Conservation (phyloP, 805 yeast genomes). For the Wickerhamomyces strasburgensis region DNA sequence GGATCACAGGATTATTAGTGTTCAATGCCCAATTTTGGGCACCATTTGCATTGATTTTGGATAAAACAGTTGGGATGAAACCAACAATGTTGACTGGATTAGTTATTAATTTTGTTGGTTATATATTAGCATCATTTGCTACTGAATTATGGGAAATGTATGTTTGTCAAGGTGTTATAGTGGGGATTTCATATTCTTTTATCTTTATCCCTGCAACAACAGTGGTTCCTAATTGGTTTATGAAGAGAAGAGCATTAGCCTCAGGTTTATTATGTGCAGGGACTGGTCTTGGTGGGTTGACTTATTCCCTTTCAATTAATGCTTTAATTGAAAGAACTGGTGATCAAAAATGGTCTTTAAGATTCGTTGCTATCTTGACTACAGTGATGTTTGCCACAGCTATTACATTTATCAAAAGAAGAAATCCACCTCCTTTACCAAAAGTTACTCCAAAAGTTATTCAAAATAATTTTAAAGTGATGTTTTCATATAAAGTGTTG, state of each 20-base stretch:
- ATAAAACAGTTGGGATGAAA: conserved; percentile 46
- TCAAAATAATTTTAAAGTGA: conserved; percentile 15
- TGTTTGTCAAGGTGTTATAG: conserved; percentile 61
- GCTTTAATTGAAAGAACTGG: conserved; percentile 37
- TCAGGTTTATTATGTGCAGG: conserved; percentile 44
- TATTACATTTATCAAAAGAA: conserved; percentile 30
- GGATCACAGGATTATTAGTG: conserved; percentile 63
- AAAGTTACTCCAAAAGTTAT: conserved; percentile 2
- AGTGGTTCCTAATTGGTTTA: conserved; percentile 66
- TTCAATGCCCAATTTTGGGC: conserved; percentile 49
- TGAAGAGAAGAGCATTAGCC: conserved; percentile 52
- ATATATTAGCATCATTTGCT: conserved; percentile 56
- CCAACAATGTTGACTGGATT: conserved; percentile 45
- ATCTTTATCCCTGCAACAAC: conserved; percentile 54
- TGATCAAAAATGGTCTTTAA: conserved; percentile 42
- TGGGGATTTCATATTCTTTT: conserved; percentile 47
- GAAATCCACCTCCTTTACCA: conserved; percentile 19
- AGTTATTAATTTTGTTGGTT: conserved; percentile 45
- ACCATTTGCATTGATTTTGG: conserved; percentile 47
- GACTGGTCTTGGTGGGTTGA: conserved; percentile 49
- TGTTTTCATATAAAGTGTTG: conserved; percentile 28
- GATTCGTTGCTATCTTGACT: conserved; percentile 40
- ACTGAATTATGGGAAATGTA: conserved; percentile 58
- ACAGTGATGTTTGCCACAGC: conserved; percentile 34
- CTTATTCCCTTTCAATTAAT: conserved; percentile 37